These are phyloP conservation scores for Aspergillus sojae DNA, from an alignment of 2,329 filamentous ascomycete species.

Conservation along the genomic window DNA sequence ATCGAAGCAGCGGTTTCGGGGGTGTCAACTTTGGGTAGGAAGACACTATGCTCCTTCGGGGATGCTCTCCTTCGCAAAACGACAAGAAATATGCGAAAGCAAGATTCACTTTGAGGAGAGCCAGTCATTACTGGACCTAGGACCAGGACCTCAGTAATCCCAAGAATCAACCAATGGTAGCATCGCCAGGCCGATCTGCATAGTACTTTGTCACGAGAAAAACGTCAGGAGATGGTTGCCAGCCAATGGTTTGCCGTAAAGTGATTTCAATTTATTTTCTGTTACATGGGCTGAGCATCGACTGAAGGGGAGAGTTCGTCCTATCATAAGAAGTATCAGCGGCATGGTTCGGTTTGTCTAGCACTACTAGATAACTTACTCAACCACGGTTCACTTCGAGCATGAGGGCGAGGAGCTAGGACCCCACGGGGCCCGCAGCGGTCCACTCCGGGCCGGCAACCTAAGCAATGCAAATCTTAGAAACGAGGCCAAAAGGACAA, in stretches of 20 bases:
- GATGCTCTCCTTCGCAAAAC: not conserved
- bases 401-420: slow-evolving; percentile 22
- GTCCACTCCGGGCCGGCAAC: slow-evolving; percentile 30
- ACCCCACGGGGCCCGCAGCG: slow-evolving; percentile 28
- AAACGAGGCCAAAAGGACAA: not conserved
- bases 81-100: not conserved
- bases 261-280: slow-evolving; percentile 24
- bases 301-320: slow-evolving; percentile 14
- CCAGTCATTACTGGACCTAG: not conserved
- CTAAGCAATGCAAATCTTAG: slow-evolving; percentile 29
- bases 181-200: slow-evolving; percentile 19
- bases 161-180: slow-evolving; percentile 16
- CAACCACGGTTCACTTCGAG: not conserved
- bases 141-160: not conserved
- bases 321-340: slow-evolving; percentile 20
- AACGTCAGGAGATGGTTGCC: slow-evolving; percentile 14
- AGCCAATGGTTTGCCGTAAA: slow-evolving; percentile 18
- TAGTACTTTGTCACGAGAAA: slow-evolving; percentile 27
- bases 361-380: slow-evolving; percentile 8
- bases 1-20: slow-evolving; percentile 5
- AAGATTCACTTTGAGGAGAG: not conserved
- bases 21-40: slow-evolving; percentile 10
- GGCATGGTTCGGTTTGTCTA: slow-evolving; percentile 20
- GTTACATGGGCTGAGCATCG: slow-evolving; percentile 14
- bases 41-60: not conserved